Percentiles rank a stretch among this genome's conserved stretches.
Evolutionary conservation across 345 rosid species (phyloP).

Genomic region (Lumnitzera littorea): DNA sequence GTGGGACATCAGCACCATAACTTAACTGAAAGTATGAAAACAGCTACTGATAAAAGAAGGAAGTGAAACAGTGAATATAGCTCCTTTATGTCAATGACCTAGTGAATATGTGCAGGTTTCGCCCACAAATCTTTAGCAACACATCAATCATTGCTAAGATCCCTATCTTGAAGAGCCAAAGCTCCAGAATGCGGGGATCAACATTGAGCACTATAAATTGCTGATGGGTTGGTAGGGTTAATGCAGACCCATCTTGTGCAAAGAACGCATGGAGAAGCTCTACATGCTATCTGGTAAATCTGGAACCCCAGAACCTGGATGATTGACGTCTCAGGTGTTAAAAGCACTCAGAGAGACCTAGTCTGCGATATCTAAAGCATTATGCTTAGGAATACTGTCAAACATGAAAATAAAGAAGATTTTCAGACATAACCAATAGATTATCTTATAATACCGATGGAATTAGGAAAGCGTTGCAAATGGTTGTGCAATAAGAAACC

Average conservation of each 20-base stretch:
- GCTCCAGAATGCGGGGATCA: slow-evolving; percentile 78
- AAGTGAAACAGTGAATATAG: slow-evolving; percentile 20
- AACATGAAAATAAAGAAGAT: too few species aligned
- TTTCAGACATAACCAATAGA: too few species aligned
- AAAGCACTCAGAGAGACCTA: slow-evolving; percentile 40
- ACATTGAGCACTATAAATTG: slow-evolving; percentile 73
- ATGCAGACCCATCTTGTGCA: slow-evolving; percentile 45
- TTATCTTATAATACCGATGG: too few species aligned
- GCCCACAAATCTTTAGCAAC: slow-evolving; percentile 51
- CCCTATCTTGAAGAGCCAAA: slow-evolving; percentile 63
- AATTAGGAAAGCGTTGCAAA: too few species aligned
- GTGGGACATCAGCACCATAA: too few species aligned
- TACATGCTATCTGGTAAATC: slow-evolving; percentile 80
- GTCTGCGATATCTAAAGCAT: background rate
- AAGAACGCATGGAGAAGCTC: slow-evolving; percentile 62
- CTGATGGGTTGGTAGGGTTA: slow-evolving; percentile 63
- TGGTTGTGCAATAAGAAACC: too few species aligned
- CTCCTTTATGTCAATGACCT: slow-evolving; percentile 71
- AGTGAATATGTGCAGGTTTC: slow-evolving; percentile 94
- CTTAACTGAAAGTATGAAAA: too few species aligned
- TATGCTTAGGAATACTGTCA: too few species aligned
- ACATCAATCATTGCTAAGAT: background rate
- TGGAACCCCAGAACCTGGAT: slow-evolving; percentile 60
- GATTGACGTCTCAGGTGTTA: slow-evolving; percentile 61
- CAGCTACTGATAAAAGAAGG: too few species aligned